phyloP scores from a whole-genome alignment of 2,329 filamentous ascomycete genomes.

The Colletotrichum abscissum region DNA sequence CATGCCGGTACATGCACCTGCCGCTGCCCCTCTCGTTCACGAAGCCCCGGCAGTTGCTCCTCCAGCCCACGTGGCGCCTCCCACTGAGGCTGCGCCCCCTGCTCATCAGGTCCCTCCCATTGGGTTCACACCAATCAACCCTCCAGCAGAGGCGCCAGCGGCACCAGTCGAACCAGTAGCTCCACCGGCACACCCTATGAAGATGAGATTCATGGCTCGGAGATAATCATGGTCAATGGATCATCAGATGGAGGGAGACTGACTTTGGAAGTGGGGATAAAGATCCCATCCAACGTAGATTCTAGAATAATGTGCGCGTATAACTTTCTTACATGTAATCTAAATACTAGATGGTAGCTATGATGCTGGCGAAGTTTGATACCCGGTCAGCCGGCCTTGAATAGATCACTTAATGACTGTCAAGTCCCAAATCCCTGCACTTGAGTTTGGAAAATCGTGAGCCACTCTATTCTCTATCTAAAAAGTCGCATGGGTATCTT shows the following conservation, averaged over 20 bases:
- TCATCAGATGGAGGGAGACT: no score
- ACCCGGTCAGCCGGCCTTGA: conserved; percentile 29
- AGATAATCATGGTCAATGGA: not conserved
- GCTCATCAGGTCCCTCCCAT: not conserved
- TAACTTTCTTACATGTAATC: conserved; percentile 34
- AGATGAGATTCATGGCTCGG: conserved; percentile 25
- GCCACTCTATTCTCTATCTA: no score
- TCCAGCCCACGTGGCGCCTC: not conserved
- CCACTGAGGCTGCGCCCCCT: not conserved
- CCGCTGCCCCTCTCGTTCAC: not conserved
- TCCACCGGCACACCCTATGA: conserved; percentile 7
- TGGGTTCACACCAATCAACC: not conserved
- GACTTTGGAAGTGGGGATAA: not conserved
- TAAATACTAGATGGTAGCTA: conserved; percentile 30
- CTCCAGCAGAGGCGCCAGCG: conserved; percentile 4
- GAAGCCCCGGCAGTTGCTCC: not conserved
- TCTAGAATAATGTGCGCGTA: not conserved
- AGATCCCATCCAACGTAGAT: not conserved
- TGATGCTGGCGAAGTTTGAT: conserved; percentile 34
- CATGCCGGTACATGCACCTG: not conserved
- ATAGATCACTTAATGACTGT: conserved; percentile 21
- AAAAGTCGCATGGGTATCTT: conserved; percentile 1
- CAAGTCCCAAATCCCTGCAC: no score
- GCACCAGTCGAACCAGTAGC: not conserved
- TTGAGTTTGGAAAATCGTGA: no score